Conservation (phyloP, 176 grass and related monocot species). For the Areca catechu region DNA sequence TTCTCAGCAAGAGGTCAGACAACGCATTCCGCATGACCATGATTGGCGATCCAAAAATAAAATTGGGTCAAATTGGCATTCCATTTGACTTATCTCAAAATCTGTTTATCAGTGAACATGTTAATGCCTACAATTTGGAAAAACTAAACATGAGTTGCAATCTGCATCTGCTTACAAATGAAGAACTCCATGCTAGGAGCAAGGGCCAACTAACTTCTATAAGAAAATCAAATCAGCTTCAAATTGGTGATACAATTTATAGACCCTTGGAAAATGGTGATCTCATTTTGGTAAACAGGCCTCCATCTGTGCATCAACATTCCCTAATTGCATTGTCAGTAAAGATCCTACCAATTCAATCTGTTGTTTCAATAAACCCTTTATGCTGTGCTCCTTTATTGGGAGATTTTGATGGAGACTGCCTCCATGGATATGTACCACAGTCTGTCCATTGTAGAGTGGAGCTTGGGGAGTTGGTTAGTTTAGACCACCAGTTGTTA, state of each 20-base stretch:
- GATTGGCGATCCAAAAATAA: conserved; percentile 85
- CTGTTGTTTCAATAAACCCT: conserved; percentile 68
- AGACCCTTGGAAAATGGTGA: conserved; percentile 79
- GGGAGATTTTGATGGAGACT: conserved; percentile 96
- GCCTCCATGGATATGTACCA: conserved; percentile 91
- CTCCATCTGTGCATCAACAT: conserved; percentile 89
- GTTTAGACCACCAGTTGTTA: conserved; percentile 50
- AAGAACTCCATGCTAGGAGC: conserved; percentile 34
- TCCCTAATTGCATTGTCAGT: conserved; percentile 71
- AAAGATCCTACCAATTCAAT: conserved; percentile 46
- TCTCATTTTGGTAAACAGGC: conserved; percentile 79
- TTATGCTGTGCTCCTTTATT: conserved; percentile 67
- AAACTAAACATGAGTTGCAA: conserved; percentile 49
- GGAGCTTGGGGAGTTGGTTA: conserved; percentile 62
- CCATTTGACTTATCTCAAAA: conserved; percentile 45
- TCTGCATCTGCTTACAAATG: conserved; percentile 39
- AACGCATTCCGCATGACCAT: conserved; percentile 70
- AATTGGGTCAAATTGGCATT: conserved; percentile 68
- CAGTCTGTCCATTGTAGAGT: conserved; percentile 60
- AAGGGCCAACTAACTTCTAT: conserved; percentile 42
- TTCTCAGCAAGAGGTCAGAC: conserved; percentile 86
- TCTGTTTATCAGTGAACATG: conserved; percentile 51
- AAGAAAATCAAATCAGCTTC: conserved; percentile 45
- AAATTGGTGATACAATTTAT: conserved; percentile 67
- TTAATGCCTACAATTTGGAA: conserved; percentile 55